phyloP scores from a whole-genome alignment of 768 basidiomycete species.

The Phlebiopsis flavidoalba region DNA sequence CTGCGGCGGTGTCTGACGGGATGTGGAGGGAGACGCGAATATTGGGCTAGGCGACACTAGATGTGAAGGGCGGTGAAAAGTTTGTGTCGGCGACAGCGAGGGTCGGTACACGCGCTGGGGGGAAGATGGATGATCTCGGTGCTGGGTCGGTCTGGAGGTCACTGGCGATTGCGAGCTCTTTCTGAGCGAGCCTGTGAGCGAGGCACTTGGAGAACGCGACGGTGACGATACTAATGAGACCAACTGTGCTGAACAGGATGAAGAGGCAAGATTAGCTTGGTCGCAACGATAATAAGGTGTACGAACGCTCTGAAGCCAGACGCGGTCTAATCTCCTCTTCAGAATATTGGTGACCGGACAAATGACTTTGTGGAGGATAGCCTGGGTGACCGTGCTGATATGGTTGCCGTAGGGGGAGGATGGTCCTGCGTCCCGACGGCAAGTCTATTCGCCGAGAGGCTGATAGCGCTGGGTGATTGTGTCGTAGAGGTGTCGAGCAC shows the following conservation, averaged over 20 bases:
- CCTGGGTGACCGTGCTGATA: not conserved
- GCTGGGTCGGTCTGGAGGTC: not conserved
- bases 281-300: not conserved
- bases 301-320: not conserved
- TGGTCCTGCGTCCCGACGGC: not conserved
- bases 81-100: not conserved
- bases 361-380: not conserved
- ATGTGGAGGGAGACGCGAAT: not conserved
- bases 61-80: not conserved
- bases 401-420: conserved; percentile 1
- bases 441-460: not conserved
- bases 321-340: not conserved
- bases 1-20: not conserved
- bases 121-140: conserved; percentile 7
- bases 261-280: not conserved
- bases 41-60: not conserved
- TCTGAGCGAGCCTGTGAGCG: conserved; percentile 6
- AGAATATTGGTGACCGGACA: not conserved
- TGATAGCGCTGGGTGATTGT: not conserved
- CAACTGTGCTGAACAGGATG: not conserved
- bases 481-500: conserved; percentile 3
- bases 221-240: not conserved
- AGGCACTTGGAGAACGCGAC: conserved; percentile 6
- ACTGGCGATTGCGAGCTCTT: conserved; percentile 7
- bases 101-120: not conserved